Conservation (phyloP, 768 basidiomycete species). For the Dendrothele bispora region DNA sequence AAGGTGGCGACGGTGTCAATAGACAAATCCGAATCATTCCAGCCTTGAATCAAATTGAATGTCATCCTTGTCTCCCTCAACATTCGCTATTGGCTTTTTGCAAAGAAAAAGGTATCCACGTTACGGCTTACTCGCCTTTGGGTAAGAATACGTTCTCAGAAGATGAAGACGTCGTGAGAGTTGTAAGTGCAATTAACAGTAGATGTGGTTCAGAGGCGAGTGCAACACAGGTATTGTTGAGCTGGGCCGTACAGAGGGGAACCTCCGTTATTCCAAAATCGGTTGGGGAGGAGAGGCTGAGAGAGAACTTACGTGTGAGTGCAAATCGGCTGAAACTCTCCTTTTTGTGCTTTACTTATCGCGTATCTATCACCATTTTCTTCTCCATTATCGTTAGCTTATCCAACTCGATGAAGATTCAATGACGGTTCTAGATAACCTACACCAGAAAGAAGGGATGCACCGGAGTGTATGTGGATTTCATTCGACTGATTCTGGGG, state of each 20-base stretch:
- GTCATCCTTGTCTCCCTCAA: constrained; percentile 47
- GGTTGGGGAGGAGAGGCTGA: constrained; percentile 38
- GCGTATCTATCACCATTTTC: no score
- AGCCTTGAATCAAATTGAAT: constrained; percentile 41
- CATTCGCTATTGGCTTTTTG: constrained; percentile 43
- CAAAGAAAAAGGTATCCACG: constrained; percentile 35
- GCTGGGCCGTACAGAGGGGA: constrained; percentile 57
- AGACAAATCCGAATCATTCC: constrained; percentile 41
- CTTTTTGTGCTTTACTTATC: no score
- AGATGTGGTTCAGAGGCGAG: constrained; percentile 27
- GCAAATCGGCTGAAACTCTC: no score
- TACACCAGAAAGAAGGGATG: constrained; percentile 40
- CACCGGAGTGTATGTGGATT: constrained; percentile 36
- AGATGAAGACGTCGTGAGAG: constrained; percentile 26
- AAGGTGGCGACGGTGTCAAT: no score
- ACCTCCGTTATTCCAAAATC: constrained; percentile 58
- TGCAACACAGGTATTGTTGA: constrained; percentile 50
- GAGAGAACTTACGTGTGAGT: constrained; percentile 44
- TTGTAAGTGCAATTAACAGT: constrained; percentile 27
- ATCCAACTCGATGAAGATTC: constrained; percentile 33
- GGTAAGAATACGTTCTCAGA: constrained; percentile 30
- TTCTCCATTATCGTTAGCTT: no score
- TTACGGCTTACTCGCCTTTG: constrained; percentile 49
- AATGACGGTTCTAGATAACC: constrained; percentile 32
- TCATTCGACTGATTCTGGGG: constrained; percentile 26